Evolutionary conservation across 225 moss, liverwort and hornwort species (phyloP), one percentile per base, ranked within the genome.

Genomic region (Rhytidiadelphus loreus): DNA sequence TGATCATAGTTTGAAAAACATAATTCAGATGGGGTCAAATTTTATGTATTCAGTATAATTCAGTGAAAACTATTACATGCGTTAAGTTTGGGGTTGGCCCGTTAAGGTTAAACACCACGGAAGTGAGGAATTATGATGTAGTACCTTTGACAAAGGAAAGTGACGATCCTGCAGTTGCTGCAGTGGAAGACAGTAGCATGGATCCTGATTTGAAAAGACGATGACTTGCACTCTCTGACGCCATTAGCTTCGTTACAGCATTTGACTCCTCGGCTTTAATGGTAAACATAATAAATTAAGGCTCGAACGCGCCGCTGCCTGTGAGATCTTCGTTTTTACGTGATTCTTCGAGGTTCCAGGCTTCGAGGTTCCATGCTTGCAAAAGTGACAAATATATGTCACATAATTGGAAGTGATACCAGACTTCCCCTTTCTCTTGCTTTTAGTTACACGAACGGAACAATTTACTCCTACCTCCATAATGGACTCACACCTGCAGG

Each of bases 91-190:
- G 57, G n/a, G 79, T 79, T 39, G 69, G 69, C 46, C 44, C 23
- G 11, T 24, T 50, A 35, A 61, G 22, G 64, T 37, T 44, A 57
- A 56, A 72, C 24, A 73, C 50, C 32, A 66, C 43, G 77, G 44
- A 69, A 83, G 50, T 50, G 22, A 44, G 70, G 56, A 29, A 72
- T 58, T 28, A 35, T 55, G 32, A 86, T 55, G 37, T 32, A 20
- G 44, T 84, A 96, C 97, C 96, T 94, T 95, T 96, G 74, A 97
- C 93, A 48, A 93, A 95, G 24, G 93, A 93, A 50, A 95, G 87
- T 18, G 96, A 96, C 28, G 96, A 97, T 35, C 93, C 94, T 9
- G 93, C 93, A 89, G 94, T 93, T 39, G 91, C 91, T 81, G 91
- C 90, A 28, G 93, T 92, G 41, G 90, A 93, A 17, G 94, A 92